Evolutionary conservation across 2,329 filamentous ascomycete species (phyloP).

Genomic region (Sarocladium oryzae): DNA sequence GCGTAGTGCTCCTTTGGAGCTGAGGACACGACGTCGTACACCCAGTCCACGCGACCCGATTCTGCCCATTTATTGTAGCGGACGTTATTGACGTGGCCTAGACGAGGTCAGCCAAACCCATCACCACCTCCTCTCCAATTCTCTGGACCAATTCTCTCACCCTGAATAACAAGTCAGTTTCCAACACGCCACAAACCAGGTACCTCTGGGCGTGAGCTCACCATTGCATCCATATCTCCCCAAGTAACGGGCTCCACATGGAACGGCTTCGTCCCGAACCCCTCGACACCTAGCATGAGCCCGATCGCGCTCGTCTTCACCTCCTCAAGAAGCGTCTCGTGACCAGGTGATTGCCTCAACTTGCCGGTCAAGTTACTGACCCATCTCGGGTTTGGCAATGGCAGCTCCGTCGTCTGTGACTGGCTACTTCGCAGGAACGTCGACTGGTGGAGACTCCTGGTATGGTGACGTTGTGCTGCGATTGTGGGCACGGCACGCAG

Average conservation of each 20-base stretch:
- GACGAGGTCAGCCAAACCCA: background rate
- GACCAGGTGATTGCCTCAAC: background rate
- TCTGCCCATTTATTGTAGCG: constrained; percentile 81
- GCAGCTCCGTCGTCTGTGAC: background rate
- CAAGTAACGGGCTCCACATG: constrained; percentile 3
- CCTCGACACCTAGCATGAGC: constrained; percentile 5
- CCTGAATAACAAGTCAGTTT: too few relatives aligned
- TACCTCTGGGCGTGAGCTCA: too few relatives aligned
- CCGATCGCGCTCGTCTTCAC: background rate
- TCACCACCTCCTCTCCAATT: too few relatives aligned
- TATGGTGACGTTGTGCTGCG: background rate
- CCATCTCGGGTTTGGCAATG: background rate
- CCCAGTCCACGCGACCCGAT: constrained; percentile 72
- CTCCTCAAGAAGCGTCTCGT: constrained; percentile 2
- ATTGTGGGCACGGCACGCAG: background rate
- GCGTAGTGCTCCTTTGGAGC: constrained; percentile 53
- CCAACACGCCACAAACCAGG: too few relatives aligned
- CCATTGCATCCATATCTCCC: constrained; percentile 7
- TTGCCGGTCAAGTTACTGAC: background rate
- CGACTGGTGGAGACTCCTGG: background rate
- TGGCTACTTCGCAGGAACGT: background rate
- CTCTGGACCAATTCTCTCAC: background rate
- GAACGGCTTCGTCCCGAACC: background rate
- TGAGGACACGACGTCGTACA: constrained; percentile 58
- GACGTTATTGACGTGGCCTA: constrained; percentile 75